Evolutionary conservation across 2,329 filamentous ascomycete species (phyloP).

Genomic region (Cladosporium sp.): DNA sequence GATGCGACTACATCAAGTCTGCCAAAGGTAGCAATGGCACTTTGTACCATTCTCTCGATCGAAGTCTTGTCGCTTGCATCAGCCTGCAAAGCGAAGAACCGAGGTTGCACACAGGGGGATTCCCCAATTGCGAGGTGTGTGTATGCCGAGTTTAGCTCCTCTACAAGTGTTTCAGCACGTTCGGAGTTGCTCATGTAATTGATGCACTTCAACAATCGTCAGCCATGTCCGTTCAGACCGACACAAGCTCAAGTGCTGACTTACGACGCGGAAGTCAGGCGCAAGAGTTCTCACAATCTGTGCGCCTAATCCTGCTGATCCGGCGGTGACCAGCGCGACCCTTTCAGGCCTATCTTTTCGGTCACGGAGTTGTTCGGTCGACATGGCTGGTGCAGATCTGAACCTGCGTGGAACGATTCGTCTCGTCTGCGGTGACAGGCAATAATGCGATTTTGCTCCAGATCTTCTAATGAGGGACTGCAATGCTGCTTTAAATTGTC

Average conservation of each 20-base stretch:
- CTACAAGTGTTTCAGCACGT: background rate
- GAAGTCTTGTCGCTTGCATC: background rate
- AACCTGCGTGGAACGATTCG: background rate
- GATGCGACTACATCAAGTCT: background rate
- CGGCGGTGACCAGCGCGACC: background rate
- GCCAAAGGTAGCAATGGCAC: background rate
- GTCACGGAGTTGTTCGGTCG: background rate
- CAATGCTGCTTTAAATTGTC: background rate
- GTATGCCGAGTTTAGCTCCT: background rate
- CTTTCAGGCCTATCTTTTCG: background rate
- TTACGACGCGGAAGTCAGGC: background rate
- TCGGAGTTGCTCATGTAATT: slow-evolving; percentile 1
- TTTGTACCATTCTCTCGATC: background rate
- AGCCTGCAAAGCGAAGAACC: background rate
- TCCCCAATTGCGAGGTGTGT: background rate
- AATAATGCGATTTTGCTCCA: background rate
- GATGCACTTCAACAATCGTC: background rate
- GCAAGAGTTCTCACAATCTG: background rate
- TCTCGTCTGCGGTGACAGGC: background rate
- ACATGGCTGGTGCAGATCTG: background rate
- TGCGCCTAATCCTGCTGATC: background rate
- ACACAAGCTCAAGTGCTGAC: background rate
- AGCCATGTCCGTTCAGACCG: background rate
- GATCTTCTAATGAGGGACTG: background rate
- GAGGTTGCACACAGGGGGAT: background rate